phyloP scores from a whole-genome alignment of 345 rosid species.

The Conringia planisiliqua region DNA sequence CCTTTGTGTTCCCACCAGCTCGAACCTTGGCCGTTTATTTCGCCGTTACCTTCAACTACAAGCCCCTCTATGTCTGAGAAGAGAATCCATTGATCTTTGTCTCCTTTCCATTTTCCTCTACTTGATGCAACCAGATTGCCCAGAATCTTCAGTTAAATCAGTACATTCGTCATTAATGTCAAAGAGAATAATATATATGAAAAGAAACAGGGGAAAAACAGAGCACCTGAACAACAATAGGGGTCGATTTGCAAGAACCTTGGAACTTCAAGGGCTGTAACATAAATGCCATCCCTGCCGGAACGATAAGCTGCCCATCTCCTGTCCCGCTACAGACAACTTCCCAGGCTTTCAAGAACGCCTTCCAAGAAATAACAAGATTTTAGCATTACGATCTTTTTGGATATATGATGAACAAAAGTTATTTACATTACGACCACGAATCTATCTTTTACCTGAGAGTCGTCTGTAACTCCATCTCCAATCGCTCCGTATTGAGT shows the following conservation, averaged over 20 bases:
- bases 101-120: conserved; percentile 31
- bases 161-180: not conserved
- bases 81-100: conserved; percentile 31
- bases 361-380: conserved; percentile 28
- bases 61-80: conserved; percentile 32
- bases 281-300: conserved; percentile 32
- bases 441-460: conserved; percentile 11
- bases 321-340: conserved; percentile 27
- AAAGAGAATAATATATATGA: not conserved
- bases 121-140: conserved; percentile 40
- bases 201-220: conserved; percentile 5
- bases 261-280: conserved; percentile 37
- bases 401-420: not conserved
- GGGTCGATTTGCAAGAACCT: conserved; percentile 42
- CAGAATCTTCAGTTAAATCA: conserved; percentile 28
- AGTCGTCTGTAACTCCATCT: conserved; percentile 33
- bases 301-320: conserved; percentile 26
- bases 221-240: conserved; percentile 36
- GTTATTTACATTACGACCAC: not conserved
- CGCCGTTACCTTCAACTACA: conserved; percentile 31
- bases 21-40: conserved; percentile 41
- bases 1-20: conserved; percentile 43
- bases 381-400: not conserved
- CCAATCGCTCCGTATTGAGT: conserved; percentile 36
- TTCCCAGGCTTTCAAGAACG: conserved; percentile 41